Evolutionary conservation across 176 grass and related monocot genomes (phyloP), one percentile per base, ranked within the genome.

Genomic region (Aegilops speltoides): DNA sequence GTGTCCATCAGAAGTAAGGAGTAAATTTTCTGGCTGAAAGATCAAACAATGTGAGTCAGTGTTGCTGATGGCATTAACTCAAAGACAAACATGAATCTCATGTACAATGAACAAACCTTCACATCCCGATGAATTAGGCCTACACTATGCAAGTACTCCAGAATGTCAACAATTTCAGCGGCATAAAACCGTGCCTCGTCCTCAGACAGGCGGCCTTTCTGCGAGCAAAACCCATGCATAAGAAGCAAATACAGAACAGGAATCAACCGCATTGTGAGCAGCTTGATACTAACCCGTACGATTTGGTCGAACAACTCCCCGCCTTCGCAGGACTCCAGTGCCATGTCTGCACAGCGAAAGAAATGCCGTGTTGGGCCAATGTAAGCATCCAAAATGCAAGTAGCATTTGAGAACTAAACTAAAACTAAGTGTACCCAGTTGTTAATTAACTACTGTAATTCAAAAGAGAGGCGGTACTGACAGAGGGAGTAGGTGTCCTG

Each of bases 291-390:
- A 90, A 97, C 97, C 94, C 89, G 86, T 22, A 87, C 87, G 45
- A 99, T 99, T 85, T 99, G 92, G 68, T 99, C 94, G 81, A 99
- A 99, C 60, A 99, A 68, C 86, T 99, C 97, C 50, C 97, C 97
- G 1, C 94, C 97, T 90, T 99, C 97, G 31, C 94, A 99, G 32
- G 94, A 99, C 78, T 99, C 97, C 4, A 99, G 92, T 22, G 94
- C 94, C 94, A 99, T 99, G 83, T 99, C 97, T 97, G 56, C 66
- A 84, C 14, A 71, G 41, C 8, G 52, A 91, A 89, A 79, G 22
- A 57, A 64, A 43, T 6, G 10, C 6, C 33, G 3, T 48, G 19
- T 73, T 64, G 19, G 77, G 26, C 63, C 37, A 24, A 28, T 29
- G 36, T 38, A 1, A 8, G 8, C 67, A 83, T 82, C 63, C 33